Evolutionary conservation across 345 rosid genomes (phyloP).

Genomic region (Pugionium dolabratum): DNA sequence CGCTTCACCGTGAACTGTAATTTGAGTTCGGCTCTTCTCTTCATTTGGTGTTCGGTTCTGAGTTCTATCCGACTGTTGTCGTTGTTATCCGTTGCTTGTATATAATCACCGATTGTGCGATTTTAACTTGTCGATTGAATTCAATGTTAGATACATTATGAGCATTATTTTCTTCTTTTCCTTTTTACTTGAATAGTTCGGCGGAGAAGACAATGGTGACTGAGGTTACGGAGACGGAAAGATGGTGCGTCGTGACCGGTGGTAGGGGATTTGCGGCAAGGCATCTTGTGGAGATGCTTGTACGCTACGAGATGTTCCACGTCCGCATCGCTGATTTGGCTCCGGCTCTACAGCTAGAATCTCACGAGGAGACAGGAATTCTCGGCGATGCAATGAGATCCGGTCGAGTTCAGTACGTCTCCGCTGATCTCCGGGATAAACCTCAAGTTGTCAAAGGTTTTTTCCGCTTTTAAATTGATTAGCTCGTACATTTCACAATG

Average conservation of each 20-base stretch:
- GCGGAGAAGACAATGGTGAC: slow-evolving; percentile 39
- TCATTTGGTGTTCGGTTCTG: not conserved
- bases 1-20: slow-evolving; percentile 3
- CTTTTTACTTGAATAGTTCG: not conserved
- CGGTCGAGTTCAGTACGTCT: slow-evolving; percentile 61
- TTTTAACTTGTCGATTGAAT: not conserved
- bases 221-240: slow-evolving; percentile 45
- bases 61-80: not conserved
- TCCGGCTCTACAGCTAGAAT: slow-evolving; percentile 50
- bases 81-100: not conserved
- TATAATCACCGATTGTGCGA: not conserved
- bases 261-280: slow-evolving; percentile 93
- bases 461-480: not conserved
- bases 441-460: slow-evolving; percentile 74
- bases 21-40: not conserved
- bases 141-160: not conserved
- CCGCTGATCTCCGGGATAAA: slow-evolving; percentile 76
- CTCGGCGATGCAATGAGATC: slow-evolving; percentile 69
- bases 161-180: not conserved
- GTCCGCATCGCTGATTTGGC: slow-evolving; percentile 83
- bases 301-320: slow-evolving; percentile 48
- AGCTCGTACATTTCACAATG: not conserved
- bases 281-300: slow-evolving; percentile 83
- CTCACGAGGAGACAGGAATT: slow-evolving; percentile 61
- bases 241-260: slow-evolving; percentile 87